A percentile compares a stretch with the other conserved stretches of the same genome.
phyloP scores from a whole-genome alignment of 2,329 filamentous ascomycete species.

The Aspergillus texensis region DNA sequence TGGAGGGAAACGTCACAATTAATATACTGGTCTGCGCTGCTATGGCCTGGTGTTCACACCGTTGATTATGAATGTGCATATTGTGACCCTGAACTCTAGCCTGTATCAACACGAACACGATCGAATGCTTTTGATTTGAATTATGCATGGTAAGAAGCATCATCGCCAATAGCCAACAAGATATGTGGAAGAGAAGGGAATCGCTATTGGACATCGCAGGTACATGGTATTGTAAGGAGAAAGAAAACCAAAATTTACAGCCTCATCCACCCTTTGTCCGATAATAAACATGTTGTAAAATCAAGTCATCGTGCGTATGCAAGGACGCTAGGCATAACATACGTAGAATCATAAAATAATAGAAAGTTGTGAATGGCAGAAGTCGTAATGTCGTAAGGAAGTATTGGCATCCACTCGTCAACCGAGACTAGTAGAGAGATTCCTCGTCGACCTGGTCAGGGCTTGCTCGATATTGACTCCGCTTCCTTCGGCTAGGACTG shows the following conservation, averaged over 20 bases:
- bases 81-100: not conserved
- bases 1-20: no score
- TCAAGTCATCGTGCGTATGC: not conserved
- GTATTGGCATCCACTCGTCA: conserved; percentile 11
- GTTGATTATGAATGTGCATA: not conserved
- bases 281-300: conserved; percentile 15
- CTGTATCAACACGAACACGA: not conserved
- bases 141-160: conserved; percentile 6
- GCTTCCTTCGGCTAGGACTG: conserved; percentile 40
- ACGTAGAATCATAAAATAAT: conserved; percentile 6
- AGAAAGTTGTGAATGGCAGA: conserved; percentile 6
- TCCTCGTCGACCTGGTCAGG: conserved; percentile 46
- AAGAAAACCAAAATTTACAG: conserved; percentile 16
- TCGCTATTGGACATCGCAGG: conserved; percentile 18
- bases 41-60: not conserved
- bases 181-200: conserved; percentile 23
- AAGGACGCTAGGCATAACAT: conserved; percentile 15
- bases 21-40: no score
- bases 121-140: conserved; percentile 2
- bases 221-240: conserved; percentile 16
- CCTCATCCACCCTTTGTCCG: conserved; percentile 11
- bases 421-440: conserved; percentile 32
- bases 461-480: conserved; percentile 43
- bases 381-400: conserved; percentile 23
- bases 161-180: conserved; percentile 5